Percentiles rank a stretch among this genome's conserved stretches.
Conservation (phyloP, 1,284 basidiomycete species). For the Cutaneotrichosporon cavernicola region DNA sequence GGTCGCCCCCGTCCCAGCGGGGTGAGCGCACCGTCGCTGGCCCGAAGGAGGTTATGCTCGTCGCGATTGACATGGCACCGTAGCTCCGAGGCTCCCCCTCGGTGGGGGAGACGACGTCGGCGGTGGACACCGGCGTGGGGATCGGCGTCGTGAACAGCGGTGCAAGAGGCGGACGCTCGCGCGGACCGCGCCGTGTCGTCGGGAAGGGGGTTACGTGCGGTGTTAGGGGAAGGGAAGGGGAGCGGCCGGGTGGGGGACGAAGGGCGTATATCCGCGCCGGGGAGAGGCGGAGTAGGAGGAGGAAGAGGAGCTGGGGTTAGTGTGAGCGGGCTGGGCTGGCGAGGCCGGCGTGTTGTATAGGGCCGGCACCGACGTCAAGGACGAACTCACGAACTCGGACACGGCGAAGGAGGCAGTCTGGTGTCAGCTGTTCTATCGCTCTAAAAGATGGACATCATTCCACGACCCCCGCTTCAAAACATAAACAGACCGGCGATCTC, state of each 20-base stretch:
- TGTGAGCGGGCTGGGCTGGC: neutral
- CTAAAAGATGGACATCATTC: neutral
- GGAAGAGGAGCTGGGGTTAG: conserved; percentile 21
- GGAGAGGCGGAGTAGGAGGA: conserved; percentile 23
- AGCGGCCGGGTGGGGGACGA: conserved; percentile 15
- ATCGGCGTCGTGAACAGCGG: conserved; percentile 13
- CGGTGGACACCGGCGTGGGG: neutral
- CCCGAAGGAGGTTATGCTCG: conserved; percentile 2
- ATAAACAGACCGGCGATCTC: neutral
- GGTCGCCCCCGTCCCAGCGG: conserved; percentile 3
- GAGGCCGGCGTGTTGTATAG: neutral
- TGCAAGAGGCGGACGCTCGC: neutral
- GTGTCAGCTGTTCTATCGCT: conserved; percentile 6
- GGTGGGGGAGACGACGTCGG: neutral
- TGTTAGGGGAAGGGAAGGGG: conserved; percentile 8
- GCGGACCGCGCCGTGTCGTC: neutral
- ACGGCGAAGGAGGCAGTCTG: conserved; percentile 18
- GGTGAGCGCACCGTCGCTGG: conserved; percentile 3
- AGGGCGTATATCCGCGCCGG: conserved; percentile 9
- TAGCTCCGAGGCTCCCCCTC: neutral
- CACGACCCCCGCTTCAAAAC: neutral
- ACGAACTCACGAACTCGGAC: conserved; percentile 21
- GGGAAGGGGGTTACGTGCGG: conserved; percentile 10
- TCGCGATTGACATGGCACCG: neutral
- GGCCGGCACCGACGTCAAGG: no score